Evolutionary conservation across 208 protist genomes (phyloP), one percentile per base, ranked within the genome.

Genomic region (Trypanosoma platydactyli): DNA sequence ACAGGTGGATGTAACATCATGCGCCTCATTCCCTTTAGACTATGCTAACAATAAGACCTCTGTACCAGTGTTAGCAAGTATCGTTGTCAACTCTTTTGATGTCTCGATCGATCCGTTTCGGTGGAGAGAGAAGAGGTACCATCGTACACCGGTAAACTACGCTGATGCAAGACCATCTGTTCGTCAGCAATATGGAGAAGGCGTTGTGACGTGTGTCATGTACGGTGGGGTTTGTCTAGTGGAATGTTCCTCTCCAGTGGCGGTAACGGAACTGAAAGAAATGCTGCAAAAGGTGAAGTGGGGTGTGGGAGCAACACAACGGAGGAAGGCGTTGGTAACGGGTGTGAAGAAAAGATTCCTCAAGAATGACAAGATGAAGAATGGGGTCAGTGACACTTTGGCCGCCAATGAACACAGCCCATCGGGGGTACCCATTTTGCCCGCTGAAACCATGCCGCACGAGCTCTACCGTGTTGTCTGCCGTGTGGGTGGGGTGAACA

Each of bases 191-290:
- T 92, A 76, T 53, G 86, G 89, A 27, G 89, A 95, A 58, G 89
- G 89, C 41, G 61, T 90, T 64, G 74, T 92, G n/a, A 95, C 89
- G n/a, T 71, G 83, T 48, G 64, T 95, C 38, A 91, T 95, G 86
- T 95, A 95, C 67, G 89, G 89, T 51, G 89, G 89, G 40, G 62
- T 82, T 15, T 73, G 87, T 50, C 35, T 88, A 12, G 64, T 94
- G 13, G 85, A 94, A 62, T 88, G 76, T 57, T 78, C 65, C 30
- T 86, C 73, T 2, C 22, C 57, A 30, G 61, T 56, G 35, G 83
- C 81, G 0, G 77, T 64, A 20, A 30, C 29, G 13, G 64, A 77
- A 60, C 59, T 94, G 45, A 65, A 88, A 65, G n/a, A 38, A 1
- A 53, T 85, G 44, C 64, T 94, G 35, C 25, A 46, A 24, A 9